A percentile compares a stretch with the other conserved stretches of the same genome.
Evolutionary conservation across 352 stramenopile species (phyloP).

Genomic region (Phytophthora pistaciae): DNA sequence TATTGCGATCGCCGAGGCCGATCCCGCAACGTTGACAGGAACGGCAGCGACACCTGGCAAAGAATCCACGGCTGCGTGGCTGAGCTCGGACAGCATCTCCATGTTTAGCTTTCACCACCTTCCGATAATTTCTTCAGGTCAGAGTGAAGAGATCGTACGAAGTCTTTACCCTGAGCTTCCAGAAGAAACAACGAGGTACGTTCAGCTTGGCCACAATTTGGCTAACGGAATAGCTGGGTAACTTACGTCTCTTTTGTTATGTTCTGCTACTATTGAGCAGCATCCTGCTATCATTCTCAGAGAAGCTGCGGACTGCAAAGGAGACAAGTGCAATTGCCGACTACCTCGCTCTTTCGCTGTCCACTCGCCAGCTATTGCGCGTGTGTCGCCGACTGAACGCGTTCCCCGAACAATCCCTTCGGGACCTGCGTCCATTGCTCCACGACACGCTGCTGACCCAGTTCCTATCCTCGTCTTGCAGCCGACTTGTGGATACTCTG

Average conservation of each 20-base stretch:
- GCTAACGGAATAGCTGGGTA: neutral
- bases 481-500: conserved; percentile 56
- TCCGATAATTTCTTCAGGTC: conserved; percentile 39
- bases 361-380: conserved; percentile 72
- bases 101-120: conserved; percentile 84
- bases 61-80: conserved; percentile 65
- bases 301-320: conserved; percentile 57
- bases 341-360: conserved; percentile 65
- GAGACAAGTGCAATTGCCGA: conserved; percentile 53
- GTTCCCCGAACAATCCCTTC: conserved; percentile 69
- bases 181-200: conserved; percentile 62
- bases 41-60: conserved; percentile 39
- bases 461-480: conserved; percentile 71
- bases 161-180: conserved; percentile 63
- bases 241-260: neutral
- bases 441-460: conserved; percentile 84
- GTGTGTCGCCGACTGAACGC: conserved; percentile 73
- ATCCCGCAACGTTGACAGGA: conserved; percentile 47
- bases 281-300: conserved; percentile 63
- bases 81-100: conserved; percentile 80
- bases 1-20: conserved; percentile 82
- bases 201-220: conserved; percentile 4
- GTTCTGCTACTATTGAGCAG: conserved; percentile 26
- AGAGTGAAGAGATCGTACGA: conserved; percentile 65
- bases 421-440: conserved; percentile 70